Evolutionary conservation across 768 basidiomycete genomes (phyloP), one percentile per base, ranked within the genome.

Genomic region (Rhodocollybia butyracea): DNA sequence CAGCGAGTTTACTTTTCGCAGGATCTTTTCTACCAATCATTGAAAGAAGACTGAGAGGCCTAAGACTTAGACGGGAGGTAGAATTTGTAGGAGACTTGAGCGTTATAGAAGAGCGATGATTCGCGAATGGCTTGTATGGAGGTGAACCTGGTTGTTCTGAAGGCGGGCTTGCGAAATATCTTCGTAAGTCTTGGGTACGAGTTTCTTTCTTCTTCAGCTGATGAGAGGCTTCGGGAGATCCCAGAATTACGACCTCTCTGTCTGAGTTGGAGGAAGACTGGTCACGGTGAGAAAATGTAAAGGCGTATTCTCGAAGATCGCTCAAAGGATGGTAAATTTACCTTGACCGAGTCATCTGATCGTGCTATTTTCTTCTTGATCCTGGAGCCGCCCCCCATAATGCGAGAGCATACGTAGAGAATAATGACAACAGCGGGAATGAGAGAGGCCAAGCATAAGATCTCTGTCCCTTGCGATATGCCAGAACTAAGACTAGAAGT

Each of bases 341-440:
- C 34, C 17, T 8, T 36, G 34, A 8, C 31, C 30, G 29, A 24
- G 11, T 50, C 22, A 8, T 50, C 36, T 34, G 22, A 17, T 12
- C 11, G 19, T 22, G 34, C 15, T 13, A 5, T 50, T 13, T n/a
- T 45, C 15, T 45, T 45, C 43, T 17, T 45, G 26, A 29, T 45
- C n/a, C n/a, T n/a, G 12, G 43, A 27, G 27, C 43, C 19, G 22
- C 34, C 48, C 17, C 15, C 22, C 5, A 50, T 50, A 34, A 50
- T 36, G 22, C 48, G n/a, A 50, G 48, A 50, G 19, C 48, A 34
- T 11, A 36, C 17, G 15, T 50, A 50, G 32, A 50, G 24, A 26
- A 50, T 50, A 21, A 50, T 27, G 22, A 34, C 48, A 34, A 50
- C 21, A 38, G 48, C 48, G 10, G 48, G 48, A n/a, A 50, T 50